These are phyloP conservation scores for Tetrahymena malaccensis DNA, from an alignment of 73 alveolate genomes.

Conservation along the genomic window DNA sequence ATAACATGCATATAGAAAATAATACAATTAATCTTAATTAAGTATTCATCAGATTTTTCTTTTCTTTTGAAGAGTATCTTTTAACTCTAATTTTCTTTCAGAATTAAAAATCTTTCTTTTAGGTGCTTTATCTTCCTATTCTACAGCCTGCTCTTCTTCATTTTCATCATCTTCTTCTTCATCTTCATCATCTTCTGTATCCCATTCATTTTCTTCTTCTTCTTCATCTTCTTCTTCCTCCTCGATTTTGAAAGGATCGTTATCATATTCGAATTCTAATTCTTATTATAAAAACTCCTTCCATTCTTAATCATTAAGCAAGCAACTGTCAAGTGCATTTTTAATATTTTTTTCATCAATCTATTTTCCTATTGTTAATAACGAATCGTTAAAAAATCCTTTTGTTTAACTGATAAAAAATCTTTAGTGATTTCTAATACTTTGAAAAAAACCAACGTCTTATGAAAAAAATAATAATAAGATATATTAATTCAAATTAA, in stretches of 20 bases:
- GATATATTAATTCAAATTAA: not conserved
- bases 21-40: not conserved
- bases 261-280: not conserved
- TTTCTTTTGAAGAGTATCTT: not conserved
- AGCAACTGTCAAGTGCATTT: not conserved
- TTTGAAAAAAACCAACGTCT: too few species aligned
- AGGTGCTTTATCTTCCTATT: not conserved
- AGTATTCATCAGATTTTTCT: not conserved
- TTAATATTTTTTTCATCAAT: not conserved
- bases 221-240: slow-evolving; percentile 4
- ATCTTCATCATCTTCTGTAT: not conserved
- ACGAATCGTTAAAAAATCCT: too few species aligned
- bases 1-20: not conserved
- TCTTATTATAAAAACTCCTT: not conserved
- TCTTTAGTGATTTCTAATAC: too few species aligned
- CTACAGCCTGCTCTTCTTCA: not conserved
- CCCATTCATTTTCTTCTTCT: slow-evolving; percentile 1
- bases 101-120: not conserved
- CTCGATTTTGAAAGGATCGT: not conserved
- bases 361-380: not conserved
- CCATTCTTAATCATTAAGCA: not conserved
- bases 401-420: too few species aligned
- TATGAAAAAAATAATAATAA: not conserved
- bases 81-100: not conserved
- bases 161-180: not conserved